Evolutionary conservation across 2,329 filamentous ascomycete genomes (phyloP).

Genomic region (Trichothecium roseum): DNA sequence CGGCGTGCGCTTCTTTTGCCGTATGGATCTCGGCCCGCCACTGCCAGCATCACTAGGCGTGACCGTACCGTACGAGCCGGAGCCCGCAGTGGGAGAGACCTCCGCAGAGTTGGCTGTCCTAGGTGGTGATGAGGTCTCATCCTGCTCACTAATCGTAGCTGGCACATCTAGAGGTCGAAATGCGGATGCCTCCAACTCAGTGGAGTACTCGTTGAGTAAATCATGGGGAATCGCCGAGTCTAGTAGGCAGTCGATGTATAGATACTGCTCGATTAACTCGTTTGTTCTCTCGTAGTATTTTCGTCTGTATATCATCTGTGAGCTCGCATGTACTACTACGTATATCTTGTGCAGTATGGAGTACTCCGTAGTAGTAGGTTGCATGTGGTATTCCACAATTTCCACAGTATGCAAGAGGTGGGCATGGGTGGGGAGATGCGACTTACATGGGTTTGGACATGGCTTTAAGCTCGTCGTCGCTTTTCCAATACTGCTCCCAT

Average conservation of each 20-base stretch:
- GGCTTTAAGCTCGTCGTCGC: constrained; percentile 58
- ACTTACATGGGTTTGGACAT: constrained; percentile 62
- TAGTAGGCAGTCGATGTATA: constrained; percentile 84
- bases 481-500: constrained; percentile 83
- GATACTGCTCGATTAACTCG: constrained; percentile 78
- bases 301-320: constrained; percentile 36
- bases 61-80: constrained; percentile 18
- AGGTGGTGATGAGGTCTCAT: neutral
- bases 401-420: neutral
- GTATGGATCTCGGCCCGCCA: constrained; percentile 6
- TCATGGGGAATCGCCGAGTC: constrained; percentile 90
- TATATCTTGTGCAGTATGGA: neutral
- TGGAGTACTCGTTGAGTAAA: constrained; percentile 76
- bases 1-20: constrained; percentile 66
- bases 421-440: constrained; percentile 2
- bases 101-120: constrained; percentile 13
- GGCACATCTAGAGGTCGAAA: constrained; percentile 52
- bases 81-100: constrained; percentile 9
- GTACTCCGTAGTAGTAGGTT: constrained; percentile 1
- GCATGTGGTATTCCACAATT: neutral
- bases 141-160: constrained; percentile 65
- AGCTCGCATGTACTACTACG: neutral
- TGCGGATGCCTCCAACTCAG: constrained; percentile 45
- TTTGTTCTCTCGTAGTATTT: constrained; percentile 87
- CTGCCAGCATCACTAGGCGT: constrained; percentile 16